Conservation (phyloP, 2,329 filamentous ascomycete genomes). For the Eutypa lata region DNA sequence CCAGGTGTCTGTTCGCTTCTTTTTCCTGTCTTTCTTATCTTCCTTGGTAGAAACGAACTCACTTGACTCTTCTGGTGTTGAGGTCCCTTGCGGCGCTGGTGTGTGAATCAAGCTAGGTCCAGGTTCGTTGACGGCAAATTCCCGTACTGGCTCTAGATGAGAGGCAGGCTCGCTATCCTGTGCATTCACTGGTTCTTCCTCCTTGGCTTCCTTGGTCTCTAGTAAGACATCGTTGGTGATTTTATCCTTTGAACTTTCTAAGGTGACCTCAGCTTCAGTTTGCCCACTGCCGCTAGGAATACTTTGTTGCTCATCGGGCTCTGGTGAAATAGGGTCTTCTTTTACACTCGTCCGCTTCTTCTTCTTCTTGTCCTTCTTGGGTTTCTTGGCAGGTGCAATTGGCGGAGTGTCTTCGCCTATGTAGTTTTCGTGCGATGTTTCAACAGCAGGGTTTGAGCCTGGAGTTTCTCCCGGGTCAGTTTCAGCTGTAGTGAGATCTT, state of each 20-base stretch:
- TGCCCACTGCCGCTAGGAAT: conserved; percentile 6
- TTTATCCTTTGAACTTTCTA: no score
- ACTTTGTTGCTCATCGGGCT: no score
- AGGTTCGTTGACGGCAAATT: not conserved
- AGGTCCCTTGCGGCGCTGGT: conserved; percentile 1
- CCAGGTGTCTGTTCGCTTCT: conserved; percentile 8
- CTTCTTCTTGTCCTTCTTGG: no score
- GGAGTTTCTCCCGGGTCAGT: not conserved
- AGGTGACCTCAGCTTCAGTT: conserved; percentile 6
- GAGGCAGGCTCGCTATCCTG: not conserved
- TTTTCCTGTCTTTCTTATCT: conserved; percentile 30
- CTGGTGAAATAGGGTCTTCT: no score
- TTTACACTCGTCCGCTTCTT: no score
- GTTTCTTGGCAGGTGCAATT: no score
- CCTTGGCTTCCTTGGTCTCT: conserved; percentile 32
- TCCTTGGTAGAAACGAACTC: conserved; percentile 12
- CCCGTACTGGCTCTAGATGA: conserved; percentile 3
- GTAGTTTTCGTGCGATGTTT: conserved; percentile 5
- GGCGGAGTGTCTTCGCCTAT: conserved; percentile 13
- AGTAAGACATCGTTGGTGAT: conserved; percentile 10
- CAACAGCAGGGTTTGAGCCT: conserved; percentile 2
- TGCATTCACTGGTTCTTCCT: conserved; percentile 21
- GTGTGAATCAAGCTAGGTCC: not conserved
- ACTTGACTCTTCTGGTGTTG: conserved; percentile 8
- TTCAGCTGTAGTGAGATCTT: not conserved